These are phyloP conservation scores for Ophidiomyces ophidiicola DNA, from an alignment of 2,329 filamentous ascomycete genomes.

Conservation along the genomic window DNA sequence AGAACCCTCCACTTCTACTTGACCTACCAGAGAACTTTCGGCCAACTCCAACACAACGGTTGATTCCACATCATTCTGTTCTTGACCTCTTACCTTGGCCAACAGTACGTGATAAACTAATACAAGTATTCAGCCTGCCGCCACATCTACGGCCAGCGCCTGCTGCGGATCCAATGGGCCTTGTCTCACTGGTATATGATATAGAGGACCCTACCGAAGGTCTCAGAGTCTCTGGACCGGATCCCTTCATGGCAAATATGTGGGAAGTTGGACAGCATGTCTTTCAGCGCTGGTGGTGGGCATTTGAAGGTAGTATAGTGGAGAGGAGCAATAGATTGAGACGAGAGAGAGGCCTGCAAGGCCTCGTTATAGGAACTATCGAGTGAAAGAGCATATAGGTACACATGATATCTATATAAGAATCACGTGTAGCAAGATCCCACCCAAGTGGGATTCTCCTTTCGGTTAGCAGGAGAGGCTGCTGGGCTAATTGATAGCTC, in stretches of 20 bases:
- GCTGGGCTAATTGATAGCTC: no score
- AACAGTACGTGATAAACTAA: slow-evolving; percentile 40
- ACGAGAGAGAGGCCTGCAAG: slow-evolving; percentile 33
- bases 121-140: slow-evolving; percentile 42
- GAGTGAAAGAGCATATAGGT: slow-evolving; percentile 3
- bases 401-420: background rate
- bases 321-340: slow-evolving; percentile 44
- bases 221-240: slow-evolving; percentile 38
- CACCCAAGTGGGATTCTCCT: background rate
- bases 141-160: slow-evolving; percentile 37
- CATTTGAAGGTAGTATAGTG: slow-evolving; percentile 44
- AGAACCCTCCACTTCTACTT: slow-evolving; percentile 11
- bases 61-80: slow-evolving; percentile 45
- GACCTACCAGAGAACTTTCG: slow-evolving; percentile 39
- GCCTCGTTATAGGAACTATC: slow-evolving; percentile 14
- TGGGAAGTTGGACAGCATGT: slow-evolving; percentile 51
- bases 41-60: slow-evolving; percentile 40
- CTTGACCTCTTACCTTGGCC: slow-evolving; percentile 50
- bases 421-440: slow-evolving; percentile 1
- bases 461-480: background rate
- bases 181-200: slow-evolving; percentile 45
- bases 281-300: slow-evolving; percentile 50
- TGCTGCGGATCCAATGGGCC: slow-evolving; percentile 37
- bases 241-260: slow-evolving; percentile 38
- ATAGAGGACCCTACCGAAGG: slow-evolving; percentile 46